Evolutionary conservation across 495 filamentous ascomycete species (phyloP).

Genomic region (Penicillium bialowiezense): DNA sequence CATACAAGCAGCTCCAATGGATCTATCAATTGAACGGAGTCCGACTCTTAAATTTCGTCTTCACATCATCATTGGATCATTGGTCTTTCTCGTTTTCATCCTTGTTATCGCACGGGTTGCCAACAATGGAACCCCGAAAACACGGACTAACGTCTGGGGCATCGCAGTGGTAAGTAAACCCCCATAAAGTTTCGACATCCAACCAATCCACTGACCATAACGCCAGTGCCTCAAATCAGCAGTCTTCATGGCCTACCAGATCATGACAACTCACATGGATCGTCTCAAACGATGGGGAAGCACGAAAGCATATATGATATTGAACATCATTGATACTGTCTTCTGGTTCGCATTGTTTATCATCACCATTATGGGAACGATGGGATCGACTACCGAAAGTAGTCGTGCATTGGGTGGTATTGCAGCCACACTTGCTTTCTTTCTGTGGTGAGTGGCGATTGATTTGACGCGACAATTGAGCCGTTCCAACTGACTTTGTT

Average conservation of each 20-base stretch:
- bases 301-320: slow-evolving; percentile 25
- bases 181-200: background rate
- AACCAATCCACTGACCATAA: too few relatives aligned
- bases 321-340: slow-evolving; percentile 29
- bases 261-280: slow-evolving; percentile 20
- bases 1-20: too few relatives aligned
- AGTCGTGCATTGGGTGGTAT: slow-evolving; percentile 24
- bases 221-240: slow-evolving; percentile 35
- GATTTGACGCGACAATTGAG: background rate
- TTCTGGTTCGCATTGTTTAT: slow-evolving; percentile 35
- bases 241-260: slow-evolving; percentile 33
- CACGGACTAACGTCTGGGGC: slow-evolving; percentile 25
- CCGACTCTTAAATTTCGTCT: background rate
- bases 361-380: slow-evolving; percentile 17
- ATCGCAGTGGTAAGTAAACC: slow-evolving; percentile 23
- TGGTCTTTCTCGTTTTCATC: slow-evolving; percentile 18
- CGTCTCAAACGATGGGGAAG: slow-evolving; percentile 30
- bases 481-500: background rate
- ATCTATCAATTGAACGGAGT: background rate
- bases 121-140: slow-evolving; percentile 17
- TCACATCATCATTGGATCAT: slow-evolving; percentile 18
- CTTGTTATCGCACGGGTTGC: slow-evolving; percentile 22
- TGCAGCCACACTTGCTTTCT: slow-evolving; percentile 12
- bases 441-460: slow-evolving; percentile 25
- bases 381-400: slow-evolving; percentile 3